Percentiles rank a stretch among this genome's conserved stretches.
phyloP scores from a whole-genome alignment of 352 stramenopile species.

The Phytophthora idaei region DNA sequence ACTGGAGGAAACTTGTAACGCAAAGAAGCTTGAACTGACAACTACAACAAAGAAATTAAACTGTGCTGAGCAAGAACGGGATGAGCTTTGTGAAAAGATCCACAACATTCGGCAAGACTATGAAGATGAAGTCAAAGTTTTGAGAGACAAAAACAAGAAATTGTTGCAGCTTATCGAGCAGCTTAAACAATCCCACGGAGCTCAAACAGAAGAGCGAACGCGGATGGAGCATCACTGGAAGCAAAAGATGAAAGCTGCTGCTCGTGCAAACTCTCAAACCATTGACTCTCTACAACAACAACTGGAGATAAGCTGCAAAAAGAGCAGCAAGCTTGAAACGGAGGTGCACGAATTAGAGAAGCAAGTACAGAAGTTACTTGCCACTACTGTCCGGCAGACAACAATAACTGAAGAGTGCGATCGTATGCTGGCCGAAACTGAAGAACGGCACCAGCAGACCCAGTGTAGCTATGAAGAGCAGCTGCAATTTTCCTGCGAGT shows the following conservation, averaged over 20 bases:
- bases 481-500: conserved; percentile 33
- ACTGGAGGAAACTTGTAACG: conserved; percentile 45
- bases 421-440: conserved; percentile 52
- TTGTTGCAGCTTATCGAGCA: conserved; percentile 43
- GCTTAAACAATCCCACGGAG: conserved; percentile 39
- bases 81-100: conserved; percentile 40
- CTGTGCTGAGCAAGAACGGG: conserved; percentile 38
- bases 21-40: conserved; percentile 37
- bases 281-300: conserved; percentile 33
- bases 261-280: conserved; percentile 37
- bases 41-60: conserved; percentile 23
- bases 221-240: conserved; percentile 43
- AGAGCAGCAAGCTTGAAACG: conserved; percentile 35
- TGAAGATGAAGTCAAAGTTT: conserved; percentile 28
- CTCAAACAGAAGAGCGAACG: conserved; percentile 30
- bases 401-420: conserved; percentile 81
- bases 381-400: conserved; percentile 69
- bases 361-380: conserved; percentile 57
- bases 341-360: conserved; percentile 43
- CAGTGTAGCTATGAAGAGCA: conserved; percentile 55
- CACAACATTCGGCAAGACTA: conserved; percentile 42
- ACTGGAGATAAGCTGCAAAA: conserved; percentile 31
- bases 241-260: conserved; percentile 30
- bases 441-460: conserved; percentile 40
- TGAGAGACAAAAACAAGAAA: conserved; percentile 31